Evolutionary conservation across 106 monocot species (phyloP), one percentile per base, ranked within the genome.

Genomic region (Dendrobium nobile): DNA sequence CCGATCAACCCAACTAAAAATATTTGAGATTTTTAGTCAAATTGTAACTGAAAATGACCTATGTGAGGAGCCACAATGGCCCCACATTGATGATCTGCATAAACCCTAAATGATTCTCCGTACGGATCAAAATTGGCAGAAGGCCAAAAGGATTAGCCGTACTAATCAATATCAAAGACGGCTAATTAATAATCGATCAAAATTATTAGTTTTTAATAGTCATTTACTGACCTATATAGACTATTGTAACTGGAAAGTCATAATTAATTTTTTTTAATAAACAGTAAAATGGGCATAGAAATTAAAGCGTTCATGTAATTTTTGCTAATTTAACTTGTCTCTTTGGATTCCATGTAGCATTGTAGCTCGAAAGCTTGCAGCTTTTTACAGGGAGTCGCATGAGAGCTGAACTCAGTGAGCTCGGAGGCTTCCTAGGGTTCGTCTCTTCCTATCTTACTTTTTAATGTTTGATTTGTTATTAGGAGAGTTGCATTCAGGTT

Each of bases 401-500:
- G 70, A 70, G 70, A 70, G 70, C 70, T 70, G 70, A 13, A 16
- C 24, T 70, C 37, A 1, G 13, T 70, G 70, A 70, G 70, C 70
- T 70, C 37, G 70, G 33, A 70, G 33, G 33, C 70, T 28, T 15
- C 9, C 70, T 28, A 33, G 37, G 70, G 33, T 70, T 37, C 33
- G 70, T 33, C 70, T 70, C 37, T 33, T 70, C 70, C 70, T 33
- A 24, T 8, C 13, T 37, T 37, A 4, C 64, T 65, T 26, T 7
- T 26, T 37, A 37, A 37, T 37, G 37, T 37, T 3, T 22, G 24
- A 22, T 5, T 65, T 65, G 1, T 65, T 65, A 4, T 22, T 0
- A 65, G 28, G 37, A 70, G 70, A 28, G 33, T 16, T 70, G 70
- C 13, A 33, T 37, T 70, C 70, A 16, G 70, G 70, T 70, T 16